Evolutionary conservation across 2,329 filamentous ascomycete species (phyloP), one percentile per base, ranked within the genome.

Genomic region (Paraphaeosphaeria sporulosa): DNA sequence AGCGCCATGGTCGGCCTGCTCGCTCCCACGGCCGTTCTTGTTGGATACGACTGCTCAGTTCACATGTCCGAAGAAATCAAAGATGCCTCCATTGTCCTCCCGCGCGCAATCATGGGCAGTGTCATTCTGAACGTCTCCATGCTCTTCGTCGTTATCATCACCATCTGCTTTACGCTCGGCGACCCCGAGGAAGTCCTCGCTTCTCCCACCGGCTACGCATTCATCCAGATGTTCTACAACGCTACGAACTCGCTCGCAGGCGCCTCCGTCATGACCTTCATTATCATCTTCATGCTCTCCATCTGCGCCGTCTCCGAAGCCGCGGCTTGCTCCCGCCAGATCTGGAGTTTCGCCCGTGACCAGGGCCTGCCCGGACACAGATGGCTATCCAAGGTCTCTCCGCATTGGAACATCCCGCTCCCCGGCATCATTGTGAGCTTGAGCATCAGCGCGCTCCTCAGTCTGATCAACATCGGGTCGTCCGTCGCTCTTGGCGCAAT

Each of bases 31-130:
- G 74, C 73, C 19, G 67, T 69, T 21, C 62, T 66, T 5, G 52
- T 58, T 58, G 34, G 70, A 68, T 13, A 64, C 79, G 10, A 50
- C 72, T 13, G 77, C 76, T 47, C 74, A 4, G 73, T 72, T 2
- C 75, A 80, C 56, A 75, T 80, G 64, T 67, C 77, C 2, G 77
- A 80, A 57, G 79, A 81, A 60, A 70, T 80, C 51, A 70, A 72
- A 23, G 69, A 78, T 40, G 76, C 78, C 1, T 77, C 78, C 1
- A 67, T 72, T 25, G 70, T 73, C 3, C 76, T 79, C 65, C 61
- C 80, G 21, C 71, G 71, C 61, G 72, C 72, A 15, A 78, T 75
- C 54, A 58, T 76, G n/a, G 61, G 75, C 44, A 79, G 79, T 55
- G 73, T 72, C 19, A 30, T 65, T 6, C 66, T 78, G 23, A 80